Evolutionary conservation across 2,329 filamentous ascomycete genomes (phyloP), one percentile per base, ranked within the genome.

Genomic region (Aspergillus carbonarius): DNA sequence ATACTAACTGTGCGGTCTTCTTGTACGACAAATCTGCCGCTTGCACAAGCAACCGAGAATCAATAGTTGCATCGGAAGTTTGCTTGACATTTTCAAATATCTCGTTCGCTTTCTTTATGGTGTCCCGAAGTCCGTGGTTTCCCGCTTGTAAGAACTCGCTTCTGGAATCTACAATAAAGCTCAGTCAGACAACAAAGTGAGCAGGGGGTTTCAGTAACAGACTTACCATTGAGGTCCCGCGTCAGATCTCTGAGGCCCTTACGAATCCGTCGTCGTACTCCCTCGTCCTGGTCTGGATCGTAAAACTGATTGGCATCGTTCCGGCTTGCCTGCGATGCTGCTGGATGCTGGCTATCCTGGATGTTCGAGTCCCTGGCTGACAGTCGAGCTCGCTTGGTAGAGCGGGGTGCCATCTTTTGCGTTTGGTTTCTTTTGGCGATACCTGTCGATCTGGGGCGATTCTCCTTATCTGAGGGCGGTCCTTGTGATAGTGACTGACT

Each of bases 31-130:
- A 76, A 63, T 97, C 92, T 5, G 91, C 90, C 0, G 91, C 87
- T 63, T 84, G 87, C 50, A 96, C 89, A 3, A 98, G 82, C 25
- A 96, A 81, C n/a, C 90, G 87, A 0, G 93, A 92, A 72, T 99
- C 95, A 60, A 96, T 88, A 0, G 90, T 91, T 0, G 95, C 95
- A 72, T 98, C 95, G 2, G 88, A 87, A 0, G 95, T 96, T 78
- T 97, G 93, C 68, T 89, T 91, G 60, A 96, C 88, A 65, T 86
- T 81, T 57, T 81, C 80, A 61, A 88, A 87, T 13, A 88, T 77
- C 35, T 81, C 74, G 66, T 95, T 88, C 15, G 89, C 88, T 63
- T 83, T 82, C 23, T 83, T 74, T 23, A 98, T 79, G 1, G 87
- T 86, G 9, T 88, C 81, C 58, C 84, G 79, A 15, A 96, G 79